Percentiles rank a stretch among this genome's conserved stretches.
These are phyloP conservation scores for Trematosphaeria pertusa DNA, from an alignment of 2,329 filamentous ascomycete species.

Conservation along the genomic window DNA sequence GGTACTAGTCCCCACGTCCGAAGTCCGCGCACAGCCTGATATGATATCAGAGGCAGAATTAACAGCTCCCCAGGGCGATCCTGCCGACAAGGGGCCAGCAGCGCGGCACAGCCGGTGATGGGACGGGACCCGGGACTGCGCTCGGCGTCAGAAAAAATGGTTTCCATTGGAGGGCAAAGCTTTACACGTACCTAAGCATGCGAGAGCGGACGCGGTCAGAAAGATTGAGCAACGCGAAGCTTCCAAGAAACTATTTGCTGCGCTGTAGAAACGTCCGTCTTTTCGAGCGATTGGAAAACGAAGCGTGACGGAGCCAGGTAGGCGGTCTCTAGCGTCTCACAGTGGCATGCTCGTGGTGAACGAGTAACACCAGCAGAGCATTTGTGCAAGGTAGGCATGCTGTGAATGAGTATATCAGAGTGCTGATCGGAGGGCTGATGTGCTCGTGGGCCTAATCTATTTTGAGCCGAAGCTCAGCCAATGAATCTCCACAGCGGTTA, in stretches of 20 bases:
- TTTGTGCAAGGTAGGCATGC: background rate
- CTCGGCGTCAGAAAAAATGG: too few species aligned
- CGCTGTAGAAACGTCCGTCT: too few species aligned
- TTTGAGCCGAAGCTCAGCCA: background rate
- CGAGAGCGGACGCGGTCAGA: too few species aligned
- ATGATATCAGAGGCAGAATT: conserved; percentile 14
- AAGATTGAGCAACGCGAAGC: too few species aligned
- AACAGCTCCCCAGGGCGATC: conserved; percentile 5
- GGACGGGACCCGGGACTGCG: too few species aligned
- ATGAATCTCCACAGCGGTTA: background rate
- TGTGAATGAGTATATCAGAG: background rate
- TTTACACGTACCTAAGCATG: too few species aligned
- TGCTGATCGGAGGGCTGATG: background rate
- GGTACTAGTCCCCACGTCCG: conserved; percentile 24
- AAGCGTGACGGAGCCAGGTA: background rate
- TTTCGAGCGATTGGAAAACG: background rate
- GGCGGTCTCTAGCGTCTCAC: background rate
- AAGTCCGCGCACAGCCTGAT: conserved; percentile 16
- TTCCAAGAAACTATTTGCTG: too few species aligned
- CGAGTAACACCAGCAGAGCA: too few species aligned
- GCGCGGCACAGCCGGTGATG: conserved; percentile 4
- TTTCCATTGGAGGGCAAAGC: too few species aligned
- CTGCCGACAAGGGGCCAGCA: conserved; percentile 8
- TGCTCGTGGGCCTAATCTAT: background rate
- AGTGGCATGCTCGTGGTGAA: too few species aligned